phyloP scores from a whole-genome alignment of 1,284 basidiomycete species.

The Moesziomyces parantarcticus region DNA sequence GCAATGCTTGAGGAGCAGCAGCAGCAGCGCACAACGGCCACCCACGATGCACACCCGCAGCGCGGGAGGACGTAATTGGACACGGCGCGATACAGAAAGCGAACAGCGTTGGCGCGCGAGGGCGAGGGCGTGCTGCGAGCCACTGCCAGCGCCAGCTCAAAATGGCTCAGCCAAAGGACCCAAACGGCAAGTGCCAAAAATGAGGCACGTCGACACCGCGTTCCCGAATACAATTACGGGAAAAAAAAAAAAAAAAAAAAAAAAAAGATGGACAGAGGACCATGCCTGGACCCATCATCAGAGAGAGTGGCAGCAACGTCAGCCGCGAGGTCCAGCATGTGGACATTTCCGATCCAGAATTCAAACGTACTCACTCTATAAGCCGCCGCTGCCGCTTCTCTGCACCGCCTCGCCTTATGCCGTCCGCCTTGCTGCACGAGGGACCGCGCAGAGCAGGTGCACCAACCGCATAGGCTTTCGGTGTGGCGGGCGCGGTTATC shows the following conservation, averaged over 20 bases:
- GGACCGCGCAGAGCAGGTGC: too few species aligned
- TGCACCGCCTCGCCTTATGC: neutral
- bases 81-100: neutral
- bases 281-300: neutral
- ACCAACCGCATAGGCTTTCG: too few species aligned
- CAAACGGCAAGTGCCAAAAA: too few species aligned
- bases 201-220: too few species aligned
- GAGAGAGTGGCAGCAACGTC: neutral
- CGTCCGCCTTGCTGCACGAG: too few species aligned
- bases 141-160: too few species aligned
- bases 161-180: too few species aligned
- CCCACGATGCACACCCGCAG: conserved; percentile 17
- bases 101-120: neutral
- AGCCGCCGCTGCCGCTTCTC: neutral
- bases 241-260: neutral
- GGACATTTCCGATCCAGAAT: neutral
- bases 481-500: too few species aligned
- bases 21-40: neutral
- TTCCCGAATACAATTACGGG: too few species aligned
- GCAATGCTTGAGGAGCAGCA: conserved; percentile 5
- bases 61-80: conserved; percentile 9
- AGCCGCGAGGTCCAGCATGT: neutral
- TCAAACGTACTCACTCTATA: too few species aligned
- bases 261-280: neutral
- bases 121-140: too few species aligned